Percentiles rank a stretch among this genome's conserved stretches.
These are phyloP conservation scores for Lyophyllum decastes DNA, from an alignment of 768 basidiomycete species.

Conservation along the genomic window DNA sequence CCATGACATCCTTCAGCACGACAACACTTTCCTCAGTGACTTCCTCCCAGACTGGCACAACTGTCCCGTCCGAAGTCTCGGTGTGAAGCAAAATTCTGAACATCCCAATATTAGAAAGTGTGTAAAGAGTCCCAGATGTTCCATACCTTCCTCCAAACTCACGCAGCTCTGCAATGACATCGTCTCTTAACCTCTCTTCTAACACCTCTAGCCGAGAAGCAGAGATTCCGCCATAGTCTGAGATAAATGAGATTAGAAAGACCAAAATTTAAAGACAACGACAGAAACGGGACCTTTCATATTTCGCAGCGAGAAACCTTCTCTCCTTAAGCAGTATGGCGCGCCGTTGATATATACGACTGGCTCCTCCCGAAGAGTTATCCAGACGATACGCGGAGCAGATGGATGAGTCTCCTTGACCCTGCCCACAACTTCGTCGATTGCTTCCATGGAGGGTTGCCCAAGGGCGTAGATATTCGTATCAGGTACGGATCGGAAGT, in stretches of 20 bases:
- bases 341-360: conserved; percentile 91
- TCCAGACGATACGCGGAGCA: conserved; percentile 76
- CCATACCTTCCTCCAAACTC: conserved; percentile 80
- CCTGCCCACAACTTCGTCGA: conserved; percentile 72
- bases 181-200: conserved; percentile 87
- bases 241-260: background rate
- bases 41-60: conserved; percentile 95
- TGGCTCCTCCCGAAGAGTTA: conserved; percentile 91
- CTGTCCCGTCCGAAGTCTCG: conserved; percentile 83
- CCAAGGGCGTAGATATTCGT: conserved; percentile 90
- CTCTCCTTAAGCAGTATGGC: conserved; percentile 87
- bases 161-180: conserved; percentile 81
- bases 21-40: conserved; percentile 70
- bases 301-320: conserved; percentile 85
- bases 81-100: conserved; percentile 83
- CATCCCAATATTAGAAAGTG: background rate
- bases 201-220: conserved; percentile 84
- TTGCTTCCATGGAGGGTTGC: conserved; percentile 88
- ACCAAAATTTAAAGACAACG: background rate
- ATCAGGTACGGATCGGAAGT: conserved; percentile 83
- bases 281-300: conserved; percentile 69
- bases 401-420: conserved; percentile 63
- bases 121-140: background rate
- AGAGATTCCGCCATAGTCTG: conserved; percentile 95
- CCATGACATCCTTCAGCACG: conserved; percentile 90